Percentiles rank a stretch among this genome's conserved stretches.
Conservation (phyloP, 305 asterid genomes). For the Solanum hybrid region DNA sequence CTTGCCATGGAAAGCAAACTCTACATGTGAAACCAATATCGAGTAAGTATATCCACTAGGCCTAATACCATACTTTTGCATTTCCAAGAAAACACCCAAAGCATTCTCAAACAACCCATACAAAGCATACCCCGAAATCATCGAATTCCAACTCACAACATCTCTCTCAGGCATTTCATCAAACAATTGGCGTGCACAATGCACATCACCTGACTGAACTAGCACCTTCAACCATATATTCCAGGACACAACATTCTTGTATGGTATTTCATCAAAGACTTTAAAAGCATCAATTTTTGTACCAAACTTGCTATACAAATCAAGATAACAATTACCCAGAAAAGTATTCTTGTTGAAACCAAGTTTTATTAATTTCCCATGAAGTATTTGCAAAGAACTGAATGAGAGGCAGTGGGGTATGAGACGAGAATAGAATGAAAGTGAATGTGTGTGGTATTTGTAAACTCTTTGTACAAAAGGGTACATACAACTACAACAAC, state of each 20-base stretch:
- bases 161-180: slow-evolving; percentile 66
- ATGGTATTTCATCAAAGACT: slow-evolving; percentile 36
- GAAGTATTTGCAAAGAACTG: slow-evolving; percentile 36
- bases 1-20: slow-evolving; percentile 39
- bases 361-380: slow-evolving; percentile 46
- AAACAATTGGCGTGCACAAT: slow-evolving; percentile 40
- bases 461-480: slow-evolving; percentile 24
- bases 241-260: slow-evolving; percentile 54
- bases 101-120: slow-evolving; percentile 31
- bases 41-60: slow-evolving; percentile 60
- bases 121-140: slow-evolving; percentile 49
- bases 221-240: slow-evolving; percentile 35
- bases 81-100: slow-evolving; percentile 35
- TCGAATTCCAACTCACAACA: slow-evolving; percentile 64
- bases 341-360: slow-evolving; percentile 37
- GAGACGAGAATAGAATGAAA: slow-evolving; percentile 29
- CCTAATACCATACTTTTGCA: slow-evolving; percentile 32
- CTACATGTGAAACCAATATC: slow-evolving; percentile 34
- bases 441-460: slow-evolving; percentile 20
- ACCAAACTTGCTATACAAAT: slow-evolving; percentile 41
- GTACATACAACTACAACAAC: slow-evolving; percentile 32
- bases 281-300: slow-evolving; percentile 33
- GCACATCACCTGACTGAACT: slow-evolving; percentile 21
- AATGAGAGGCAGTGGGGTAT: slow-evolving; percentile 29
- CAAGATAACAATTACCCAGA: slow-evolving; percentile 49